Evolutionary conservation across 148 eudicot genomes (phyloP).

Genomic region (Chenopodium formosanum): DNA sequence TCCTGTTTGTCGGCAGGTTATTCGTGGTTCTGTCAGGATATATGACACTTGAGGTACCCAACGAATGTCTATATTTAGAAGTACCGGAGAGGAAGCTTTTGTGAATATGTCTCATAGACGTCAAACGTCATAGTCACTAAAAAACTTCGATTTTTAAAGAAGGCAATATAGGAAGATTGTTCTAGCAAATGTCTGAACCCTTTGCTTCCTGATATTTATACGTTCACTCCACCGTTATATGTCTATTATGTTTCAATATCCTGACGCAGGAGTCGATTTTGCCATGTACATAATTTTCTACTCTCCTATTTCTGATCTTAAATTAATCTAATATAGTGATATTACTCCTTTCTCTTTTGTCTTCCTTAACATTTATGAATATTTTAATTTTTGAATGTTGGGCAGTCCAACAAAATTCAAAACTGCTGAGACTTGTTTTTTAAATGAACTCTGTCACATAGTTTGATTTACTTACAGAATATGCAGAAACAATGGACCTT

Average conservation of each 20-base stretch:
- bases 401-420: too few relatives aligned
- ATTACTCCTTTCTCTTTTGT: not conserved
- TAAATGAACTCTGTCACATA: too few relatives aligned
- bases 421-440: too few relatives aligned
- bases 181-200: not conserved
- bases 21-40: slow-evolving; percentile 61
- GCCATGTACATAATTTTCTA: not conserved
- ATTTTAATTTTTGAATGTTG: too few relatives aligned
- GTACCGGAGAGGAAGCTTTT: not conserved
- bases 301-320: not conserved
- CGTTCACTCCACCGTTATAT: not conserved
- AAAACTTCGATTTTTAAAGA: not conserved
- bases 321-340: not conserved
- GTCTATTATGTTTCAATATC: too few relatives aligned
- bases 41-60: slow-evolving; percentile 52
- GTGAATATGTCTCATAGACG: not conserved
- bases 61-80: not conserved
- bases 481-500: too few relatives aligned
- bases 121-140: not conserved
- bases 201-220: not conserved
- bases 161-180: not conserved
- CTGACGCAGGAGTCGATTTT: not conserved
- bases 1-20: slow-evolving; percentile 78
- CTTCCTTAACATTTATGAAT: not conserved
- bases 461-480: too few relatives aligned